A percentile compares a stretch with the other conserved stretches of the same genome.
These are phyloP conservation scores for Exophiala calicioides DNA, from an alignment of 2,329 filamentous ascomycete genomes.

Conservation along the genomic window DNA sequence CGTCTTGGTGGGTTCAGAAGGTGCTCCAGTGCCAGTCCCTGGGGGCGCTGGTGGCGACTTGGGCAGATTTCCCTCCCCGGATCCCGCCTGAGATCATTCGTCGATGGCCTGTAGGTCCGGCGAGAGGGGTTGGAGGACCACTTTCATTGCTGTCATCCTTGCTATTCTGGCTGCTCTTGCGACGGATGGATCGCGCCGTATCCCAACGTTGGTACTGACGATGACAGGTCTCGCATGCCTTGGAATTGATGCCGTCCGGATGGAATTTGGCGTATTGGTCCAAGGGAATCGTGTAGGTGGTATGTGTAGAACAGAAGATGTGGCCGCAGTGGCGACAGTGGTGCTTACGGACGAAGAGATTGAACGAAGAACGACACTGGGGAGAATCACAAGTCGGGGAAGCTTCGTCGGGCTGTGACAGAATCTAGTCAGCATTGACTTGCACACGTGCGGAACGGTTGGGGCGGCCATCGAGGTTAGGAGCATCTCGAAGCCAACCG, in stretches of 20 bases:
- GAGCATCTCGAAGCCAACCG: slow-evolving; percentile 3
- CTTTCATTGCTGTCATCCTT: slow-evolving; percentile 26
- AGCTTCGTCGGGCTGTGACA: slow-evolving; percentile 57
- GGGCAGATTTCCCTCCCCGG: slow-evolving; percentile 37
- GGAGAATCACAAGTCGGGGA: slow-evolving; percentile 59
- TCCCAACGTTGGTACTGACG: slow-evolving; percentile 61
- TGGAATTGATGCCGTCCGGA: slow-evolving; percentile 56
- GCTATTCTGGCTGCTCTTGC: slow-evolving; percentile 52
- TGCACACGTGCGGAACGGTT: slow-evolving; percentile 9
- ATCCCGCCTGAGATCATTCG: slow-evolving; percentile 29
- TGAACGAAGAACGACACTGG: slow-evolving; percentile 60
- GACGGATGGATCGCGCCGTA: slow-evolving; percentile 47
- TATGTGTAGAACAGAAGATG: slow-evolving; percentile 64
- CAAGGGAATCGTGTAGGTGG: slow-evolving; percentile 57
- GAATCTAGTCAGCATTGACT: slow-evolving; percentile 19
- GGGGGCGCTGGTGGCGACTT: slow-evolving; percentile 56
- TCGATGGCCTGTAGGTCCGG: slow-evolving; percentile 26
- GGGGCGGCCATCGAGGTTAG: slow-evolving; percentile 1
- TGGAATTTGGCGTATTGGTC: slow-evolving; percentile 67
- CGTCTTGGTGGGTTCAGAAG: slow-evolving; percentile 45
- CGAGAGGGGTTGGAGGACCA: slow-evolving; percentile 25
- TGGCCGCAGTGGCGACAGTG: slow-evolving; percentile 68
- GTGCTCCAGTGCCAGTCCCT: slow-evolving; percentile 65
- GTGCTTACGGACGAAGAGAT: slow-evolving; percentile 63
- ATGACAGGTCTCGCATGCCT: slow-evolving; percentile 63